phyloP scores from a whole-genome alignment of 2,329 filamentous ascomycete genomes.

The Monilinia vaccinii-corymbosi region DNA sequence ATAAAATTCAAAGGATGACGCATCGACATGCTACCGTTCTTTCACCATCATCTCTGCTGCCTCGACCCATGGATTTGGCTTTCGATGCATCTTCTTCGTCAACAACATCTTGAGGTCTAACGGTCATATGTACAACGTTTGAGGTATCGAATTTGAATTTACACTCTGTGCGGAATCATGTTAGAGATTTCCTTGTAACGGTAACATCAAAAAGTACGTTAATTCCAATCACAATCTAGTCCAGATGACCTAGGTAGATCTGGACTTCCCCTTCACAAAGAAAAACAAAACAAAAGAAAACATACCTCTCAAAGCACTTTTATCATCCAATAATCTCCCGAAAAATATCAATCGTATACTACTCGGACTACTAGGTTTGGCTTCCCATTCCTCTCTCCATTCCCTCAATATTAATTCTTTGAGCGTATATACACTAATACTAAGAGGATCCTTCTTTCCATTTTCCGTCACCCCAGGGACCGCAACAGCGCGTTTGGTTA shows the following conservation, averaged over 20 bases:
- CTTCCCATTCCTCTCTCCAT: constrained; percentile 89
- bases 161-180: constrained; percentile 49
- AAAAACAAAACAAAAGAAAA: constrained; percentile 15
- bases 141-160: constrained; percentile 64
- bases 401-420: constrained; percentile 91
- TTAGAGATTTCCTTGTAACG: too few species aligned
- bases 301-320: constrained; percentile 73
- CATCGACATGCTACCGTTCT: constrained; percentile 54
- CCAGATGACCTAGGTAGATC: too few species aligned
- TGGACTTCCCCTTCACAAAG: background rate
- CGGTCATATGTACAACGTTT: constrained; percentile 92
- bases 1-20: constrained; percentile 44
- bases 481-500: constrained; percentile 69
- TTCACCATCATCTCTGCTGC: constrained; percentile 45
- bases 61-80: constrained; percentile 29
- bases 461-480: constrained; percentile 55
- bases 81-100: constrained; percentile 52
- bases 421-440: constrained; percentile 85
- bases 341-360: constrained; percentile 89
- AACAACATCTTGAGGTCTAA: constrained; percentile 74
- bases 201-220: too few species aligned
- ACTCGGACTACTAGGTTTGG: constrained; percentile 74
- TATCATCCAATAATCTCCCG: constrained; percentile 84
- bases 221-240: too few species aligned
- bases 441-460: constrained; percentile 66